phyloP scores from a whole-genome alignment of 2,329 filamentous ascomycete genomes.

The Cercospora sojina region DNA sequence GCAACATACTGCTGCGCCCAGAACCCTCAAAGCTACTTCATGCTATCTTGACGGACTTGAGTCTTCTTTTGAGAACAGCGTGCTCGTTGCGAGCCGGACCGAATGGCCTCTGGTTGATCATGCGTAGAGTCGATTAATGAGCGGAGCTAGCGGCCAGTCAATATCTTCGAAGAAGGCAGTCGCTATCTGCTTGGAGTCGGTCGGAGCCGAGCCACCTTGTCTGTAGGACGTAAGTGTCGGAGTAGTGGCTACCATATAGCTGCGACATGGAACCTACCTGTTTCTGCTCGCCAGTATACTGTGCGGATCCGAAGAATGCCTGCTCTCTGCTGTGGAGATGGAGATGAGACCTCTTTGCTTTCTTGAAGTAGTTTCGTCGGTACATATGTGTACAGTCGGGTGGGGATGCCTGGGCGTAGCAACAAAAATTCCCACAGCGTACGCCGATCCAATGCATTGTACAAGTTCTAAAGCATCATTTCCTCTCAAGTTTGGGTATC shows the following conservation, averaged over 20 bases:
- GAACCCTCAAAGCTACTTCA: background rate
- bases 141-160: background rate
- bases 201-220: background rate
- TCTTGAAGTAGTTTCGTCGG: background rate
- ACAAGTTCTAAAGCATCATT: background rate
- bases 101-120: background rate
- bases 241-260: background rate
- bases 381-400: slow-evolving; percentile 13
- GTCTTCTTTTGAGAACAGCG: background rate
- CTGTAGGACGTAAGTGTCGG: background rate
- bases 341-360: background rate
- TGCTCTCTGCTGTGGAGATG: background rate
- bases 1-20: background rate
- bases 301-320: background rate
- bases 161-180: background rate
- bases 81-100: background rate
- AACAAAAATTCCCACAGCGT: background rate
- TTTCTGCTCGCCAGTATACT: background rate
- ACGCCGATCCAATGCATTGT: background rate
- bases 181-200: background rate
- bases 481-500: slow-evolving; percentile 19
- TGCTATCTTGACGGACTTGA: background rate
- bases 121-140: background rate
- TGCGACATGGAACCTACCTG: background rate
- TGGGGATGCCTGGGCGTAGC: background rate